phyloP scores from a whole-genome alignment of 2,329 filamentous ascomycete genomes.

The Cadophora malorum region DNA sequence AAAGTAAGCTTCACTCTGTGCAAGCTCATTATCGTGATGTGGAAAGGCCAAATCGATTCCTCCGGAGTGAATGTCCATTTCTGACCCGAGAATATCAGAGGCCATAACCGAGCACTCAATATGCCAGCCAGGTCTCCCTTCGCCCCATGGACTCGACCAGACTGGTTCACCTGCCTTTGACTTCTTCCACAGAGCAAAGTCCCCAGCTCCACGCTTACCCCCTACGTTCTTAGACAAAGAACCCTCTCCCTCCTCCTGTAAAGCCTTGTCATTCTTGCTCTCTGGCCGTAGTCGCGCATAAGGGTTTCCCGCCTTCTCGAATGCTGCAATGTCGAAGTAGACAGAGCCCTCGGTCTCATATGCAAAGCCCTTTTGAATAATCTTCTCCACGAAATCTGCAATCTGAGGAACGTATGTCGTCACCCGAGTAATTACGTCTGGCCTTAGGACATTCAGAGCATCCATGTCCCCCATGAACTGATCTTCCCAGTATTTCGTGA shows the following conservation, averaged over 20 bases:
- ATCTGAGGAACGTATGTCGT: slow-evolving; percentile 92
- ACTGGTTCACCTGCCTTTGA: slow-evolving; percentile 90
- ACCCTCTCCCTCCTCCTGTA: slow-evolving; percentile 90
- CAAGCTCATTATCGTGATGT: slow-evolving; percentile 91
- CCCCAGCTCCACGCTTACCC: slow-evolving; percentile 76
- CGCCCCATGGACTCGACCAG: slow-evolving; percentile 88
- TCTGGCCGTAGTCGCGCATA: slow-evolving; percentile 88
- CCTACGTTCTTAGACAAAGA: slow-evolving; percentile 68
- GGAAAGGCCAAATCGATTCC: slow-evolving; percentile 92
- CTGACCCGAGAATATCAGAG: slow-evolving; percentile 80
- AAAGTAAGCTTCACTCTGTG: slow-evolving; percentile 87
- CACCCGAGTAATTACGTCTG: slow-evolving; percentile 85
- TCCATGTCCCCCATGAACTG: slow-evolving; percentile 89
- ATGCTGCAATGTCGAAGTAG: slow-evolving; percentile 90
- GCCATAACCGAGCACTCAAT: slow-evolving; percentile 98
- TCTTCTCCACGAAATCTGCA: slow-evolving; percentile 72
- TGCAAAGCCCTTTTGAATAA: slow-evolving; percentile 81
- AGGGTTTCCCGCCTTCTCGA: slow-evolving; percentile 82
- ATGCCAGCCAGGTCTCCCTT: slow-evolving; percentile 91
- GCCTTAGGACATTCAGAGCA: slow-evolving; percentile 81
- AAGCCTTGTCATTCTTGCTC: slow-evolving; percentile 80
- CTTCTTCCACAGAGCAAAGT: slow-evolving; percentile 94
- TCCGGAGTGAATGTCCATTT: slow-evolving; percentile 92
- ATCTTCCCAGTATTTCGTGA: slow-evolving; percentile 86
- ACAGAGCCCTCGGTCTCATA: slow-evolving; percentile 86